phyloP scores from a whole-genome alignment of 1,284 basidiomycete species.

The Ustilago crameri region DNA sequence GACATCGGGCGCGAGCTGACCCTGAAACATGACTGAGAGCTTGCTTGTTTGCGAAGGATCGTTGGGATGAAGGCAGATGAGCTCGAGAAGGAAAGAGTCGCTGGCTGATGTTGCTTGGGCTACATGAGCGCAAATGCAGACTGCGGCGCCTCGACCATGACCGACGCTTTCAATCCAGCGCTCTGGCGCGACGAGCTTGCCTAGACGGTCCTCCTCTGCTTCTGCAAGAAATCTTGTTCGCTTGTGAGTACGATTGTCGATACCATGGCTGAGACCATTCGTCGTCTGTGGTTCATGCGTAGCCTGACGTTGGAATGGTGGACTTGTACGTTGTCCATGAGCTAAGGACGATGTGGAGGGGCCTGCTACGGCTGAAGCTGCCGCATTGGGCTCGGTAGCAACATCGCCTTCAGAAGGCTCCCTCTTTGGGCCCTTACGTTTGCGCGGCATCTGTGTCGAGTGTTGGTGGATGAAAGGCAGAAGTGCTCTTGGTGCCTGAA shows the following conservation, averaged over 20 bases:
- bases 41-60: slow-evolving; percentile 3
- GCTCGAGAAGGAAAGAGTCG: slow-evolving; percentile 5
- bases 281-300: too few relatives aligned
- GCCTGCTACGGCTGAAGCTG: not conserved
- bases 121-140: slow-evolving; percentile 31
- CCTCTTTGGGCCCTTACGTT: slow-evolving; percentile 38
- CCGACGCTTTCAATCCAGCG: slow-evolving; percentile 33
- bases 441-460: slow-evolving; percentile 32
- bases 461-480: not conserved
- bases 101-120: not conserved
- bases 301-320: not conserved
- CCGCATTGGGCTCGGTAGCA: slow-evolving; percentile 1
- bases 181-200: slow-evolving; percentile 28
- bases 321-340: not conserved
- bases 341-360: not conserved
- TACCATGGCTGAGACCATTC: not conserved
- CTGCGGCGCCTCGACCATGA: slow-evolving; percentile 46
- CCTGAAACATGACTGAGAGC: slow-evolving; percentile 10
- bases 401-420: slow-evolving; percentile 29
- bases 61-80: slow-evolving; percentile 16
- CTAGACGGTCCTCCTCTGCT: slow-evolving; percentile 39
- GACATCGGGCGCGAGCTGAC: slow-evolving; percentile 18
- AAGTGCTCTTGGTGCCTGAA: not conserved
- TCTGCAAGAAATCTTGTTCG: slow-evolving; percentile 16
- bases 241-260: slow-evolving; percentile 4